Conservation (phyloP, 2,329 filamentous ascomycete genomes). For the Emydomyces testavorans region DNA sequence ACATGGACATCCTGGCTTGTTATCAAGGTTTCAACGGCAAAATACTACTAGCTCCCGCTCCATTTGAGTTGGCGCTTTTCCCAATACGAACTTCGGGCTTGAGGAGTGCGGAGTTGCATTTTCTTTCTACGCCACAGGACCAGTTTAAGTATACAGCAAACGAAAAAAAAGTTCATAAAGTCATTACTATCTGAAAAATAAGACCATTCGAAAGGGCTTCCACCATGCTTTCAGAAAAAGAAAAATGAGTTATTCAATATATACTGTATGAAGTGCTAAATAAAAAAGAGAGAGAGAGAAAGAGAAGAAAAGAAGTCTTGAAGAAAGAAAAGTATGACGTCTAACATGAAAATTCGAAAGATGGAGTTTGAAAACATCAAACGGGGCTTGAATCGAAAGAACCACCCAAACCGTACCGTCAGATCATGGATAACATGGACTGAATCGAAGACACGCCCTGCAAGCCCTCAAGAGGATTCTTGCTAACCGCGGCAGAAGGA, state of each 20-base stretch:
- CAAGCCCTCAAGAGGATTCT: background rate
- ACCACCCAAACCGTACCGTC: background rate
- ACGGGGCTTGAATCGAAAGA: background rate
- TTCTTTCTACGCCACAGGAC: background rate
- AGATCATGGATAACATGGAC: slow-evolving; percentile 5
- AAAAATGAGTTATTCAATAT: background rate
- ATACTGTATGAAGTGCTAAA: background rate
- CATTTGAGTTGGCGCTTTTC: too few relatives aligned
- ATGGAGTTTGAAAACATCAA: too few relatives aligned
- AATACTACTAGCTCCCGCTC: slow-evolving; percentile 3
- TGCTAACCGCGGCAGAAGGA: background rate
- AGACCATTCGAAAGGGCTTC: background rate
- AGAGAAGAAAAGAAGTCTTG: background rate
- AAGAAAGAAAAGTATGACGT: background rate
- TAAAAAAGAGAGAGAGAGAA: background rate
- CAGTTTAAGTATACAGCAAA: too few relatives aligned
- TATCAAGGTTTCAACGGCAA: background rate
- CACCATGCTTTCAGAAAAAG: background rate
- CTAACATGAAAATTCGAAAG: too few relatives aligned
- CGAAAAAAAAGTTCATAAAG: background rate
- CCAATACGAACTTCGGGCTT: too few relatives aligned
- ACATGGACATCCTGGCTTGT: too few relatives aligned
- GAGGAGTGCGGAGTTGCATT: background rate
- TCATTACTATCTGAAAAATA: background rate
- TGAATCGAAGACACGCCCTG: background rate